Percentiles rank a stretch among this genome's conserved stretches.
Evolutionary conservation across 768 basidiomycete genomes (phyloP).

Genomic region (Termitomyces sp.): DNA sequence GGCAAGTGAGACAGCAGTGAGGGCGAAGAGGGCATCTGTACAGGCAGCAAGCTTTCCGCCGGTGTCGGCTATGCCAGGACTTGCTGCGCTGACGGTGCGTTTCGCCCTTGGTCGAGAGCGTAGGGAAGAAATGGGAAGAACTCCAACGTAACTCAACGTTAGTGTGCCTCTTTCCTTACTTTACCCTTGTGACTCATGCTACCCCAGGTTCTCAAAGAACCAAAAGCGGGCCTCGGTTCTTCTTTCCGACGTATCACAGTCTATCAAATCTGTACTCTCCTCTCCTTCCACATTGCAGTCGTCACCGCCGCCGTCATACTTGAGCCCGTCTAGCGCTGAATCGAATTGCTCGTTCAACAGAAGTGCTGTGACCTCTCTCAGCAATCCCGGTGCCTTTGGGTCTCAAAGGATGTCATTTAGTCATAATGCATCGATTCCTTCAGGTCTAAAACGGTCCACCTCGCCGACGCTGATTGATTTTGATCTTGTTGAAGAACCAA

Average conservation of each 20-base stretch:
- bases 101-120: slow-evolving; percentile 49
- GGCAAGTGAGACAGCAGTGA: neutral
- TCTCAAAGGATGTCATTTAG: neutral
- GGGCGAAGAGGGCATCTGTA: slow-evolving; percentile 10
- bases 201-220: slow-evolving; percentile 53
- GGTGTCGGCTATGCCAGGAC: slow-evolving; percentile 34
- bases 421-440: neutral
- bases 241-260: slow-evolving; percentile 59
- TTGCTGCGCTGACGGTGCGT: slow-evolving; percentile 25
- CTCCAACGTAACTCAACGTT: slow-evolving; percentile 51
- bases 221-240: slow-evolving; percentile 67
- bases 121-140: slow-evolving; percentile 59
- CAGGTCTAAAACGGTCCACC: neutral
- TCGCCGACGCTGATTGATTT: neutral
- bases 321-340: slow-evolving; percentile 14
- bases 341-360: neutral
- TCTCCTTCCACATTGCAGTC: slow-evolving; percentile 22
- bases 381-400: neutral
- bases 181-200: neutral
- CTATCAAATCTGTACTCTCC: slow-evolving; percentile 45
- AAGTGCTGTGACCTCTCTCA: neutral
- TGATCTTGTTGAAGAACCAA: neutral
- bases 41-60: slow-evolving; percentile 24
- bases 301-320: slow-evolving; percentile 12
- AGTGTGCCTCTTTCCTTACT: slow-evolving; percentile 21